Evolutionary conservation across 2,329 filamentous ascomycete genomes (phyloP).

Genomic region (Sclerotinia minor): DNA sequence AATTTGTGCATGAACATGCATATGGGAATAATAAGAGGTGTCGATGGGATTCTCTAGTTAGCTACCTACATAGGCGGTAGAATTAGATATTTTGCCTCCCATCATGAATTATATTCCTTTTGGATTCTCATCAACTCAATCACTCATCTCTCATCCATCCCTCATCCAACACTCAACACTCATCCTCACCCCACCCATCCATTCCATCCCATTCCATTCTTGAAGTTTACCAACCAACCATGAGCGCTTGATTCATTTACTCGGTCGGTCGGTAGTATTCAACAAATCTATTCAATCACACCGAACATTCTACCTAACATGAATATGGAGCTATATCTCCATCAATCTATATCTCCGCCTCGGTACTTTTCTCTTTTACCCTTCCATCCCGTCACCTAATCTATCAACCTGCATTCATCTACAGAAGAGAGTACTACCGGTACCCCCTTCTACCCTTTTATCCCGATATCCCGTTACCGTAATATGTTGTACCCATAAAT

Average conservation of each 20-base stretch:
- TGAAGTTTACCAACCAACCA: not conserved
- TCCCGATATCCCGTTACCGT: not conserved
- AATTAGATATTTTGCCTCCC: not conserved
- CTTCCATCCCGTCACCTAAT: not conserved
- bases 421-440: not conserved
- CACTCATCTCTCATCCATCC: not conserved
- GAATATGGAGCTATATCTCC: not conserved
- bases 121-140: not conserved
- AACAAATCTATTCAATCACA: not conserved
- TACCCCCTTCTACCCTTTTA: slow-evolving; percentile 3
- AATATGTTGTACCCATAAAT: not conserved
- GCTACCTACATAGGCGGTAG: too few relatives aligned
- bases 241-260: not conserved
- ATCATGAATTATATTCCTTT: too few relatives aligned
- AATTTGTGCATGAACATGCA: not conserved
- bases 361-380: not conserved
- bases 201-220: not conserved
- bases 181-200: not conserved
- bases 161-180: too few relatives aligned
- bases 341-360: not conserved
- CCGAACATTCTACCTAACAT: not conserved
- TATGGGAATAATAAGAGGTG: not conserved
- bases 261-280: not conserved
- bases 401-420: too few relatives aligned
- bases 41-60: not conserved